These are phyloP conservation scores for Dactylellina leptospora DNA, from an alignment of 2,329 filamentous ascomycete genomes.

Conservation along the genomic window DNA sequence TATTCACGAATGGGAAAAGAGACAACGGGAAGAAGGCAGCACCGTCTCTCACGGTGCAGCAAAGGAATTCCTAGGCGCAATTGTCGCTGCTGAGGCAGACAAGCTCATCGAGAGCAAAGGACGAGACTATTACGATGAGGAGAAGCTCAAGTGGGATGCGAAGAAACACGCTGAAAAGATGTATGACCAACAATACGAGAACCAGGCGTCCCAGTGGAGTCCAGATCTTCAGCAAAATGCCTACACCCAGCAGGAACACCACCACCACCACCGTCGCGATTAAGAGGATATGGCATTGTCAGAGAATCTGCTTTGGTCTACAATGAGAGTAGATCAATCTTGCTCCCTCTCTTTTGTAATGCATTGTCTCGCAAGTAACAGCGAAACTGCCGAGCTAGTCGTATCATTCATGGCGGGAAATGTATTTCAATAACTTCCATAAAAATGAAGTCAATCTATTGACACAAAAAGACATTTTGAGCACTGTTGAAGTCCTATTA, in stretches of 20 bases:
- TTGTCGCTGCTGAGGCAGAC: constrained; percentile 43
- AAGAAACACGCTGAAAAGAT: constrained; percentile 62
- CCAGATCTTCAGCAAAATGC: constrained; percentile 57
- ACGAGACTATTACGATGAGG: constrained; percentile 64
- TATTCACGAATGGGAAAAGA: constrained; percentile 47
- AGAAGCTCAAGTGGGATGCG: constrained; percentile 64
- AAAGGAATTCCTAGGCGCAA: constrained; percentile 43
- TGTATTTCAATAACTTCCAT: too few relatives aligned
- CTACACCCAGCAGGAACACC: constrained; percentile 10
- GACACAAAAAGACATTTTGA: too few relatives aligned
- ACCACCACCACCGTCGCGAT: constrained; percentile 40
- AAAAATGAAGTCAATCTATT: too few relatives aligned
- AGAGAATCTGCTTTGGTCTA: not conserved
- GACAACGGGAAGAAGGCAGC: constrained; percentile 34
- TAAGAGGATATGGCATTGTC: not conserved
- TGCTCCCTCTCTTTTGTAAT: too few relatives aligned
- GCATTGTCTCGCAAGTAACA: too few relatives aligned
- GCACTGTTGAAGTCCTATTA: too few relatives aligned
- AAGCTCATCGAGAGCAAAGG: constrained; percentile 62
- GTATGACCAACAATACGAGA: constrained; percentile 65
- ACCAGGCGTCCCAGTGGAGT: constrained; percentile 57
- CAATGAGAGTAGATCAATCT: too few relatives aligned
- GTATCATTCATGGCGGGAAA: too few relatives aligned
- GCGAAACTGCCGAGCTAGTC: too few relatives aligned
- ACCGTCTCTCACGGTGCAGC: constrained; percentile 47